phyloP scores from a whole-genome alignment of 257 asterid species.

The Ilex asprella region DNA sequence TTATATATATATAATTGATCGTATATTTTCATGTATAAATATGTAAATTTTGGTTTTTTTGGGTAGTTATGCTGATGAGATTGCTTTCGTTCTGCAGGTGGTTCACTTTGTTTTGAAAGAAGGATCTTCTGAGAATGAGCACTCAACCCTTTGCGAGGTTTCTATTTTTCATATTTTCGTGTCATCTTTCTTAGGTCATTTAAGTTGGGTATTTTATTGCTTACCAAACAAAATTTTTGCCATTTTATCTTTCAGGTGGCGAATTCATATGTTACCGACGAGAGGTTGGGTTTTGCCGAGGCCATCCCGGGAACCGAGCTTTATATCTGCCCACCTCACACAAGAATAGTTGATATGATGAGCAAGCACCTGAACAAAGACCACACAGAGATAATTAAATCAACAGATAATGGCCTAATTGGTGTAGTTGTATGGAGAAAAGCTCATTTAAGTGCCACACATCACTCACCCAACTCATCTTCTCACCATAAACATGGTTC shows the following conservation, averaged over 20 bases:
- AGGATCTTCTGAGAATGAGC: slow-evolving; percentile 39
- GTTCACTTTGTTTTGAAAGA: slow-evolving; percentile 59
- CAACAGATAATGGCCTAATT: slow-evolving; percentile 60
- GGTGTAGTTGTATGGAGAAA: slow-evolving; percentile 98
- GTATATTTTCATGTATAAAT: neutral
- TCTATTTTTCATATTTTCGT: neutral
- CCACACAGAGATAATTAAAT: slow-evolving; percentile 27
- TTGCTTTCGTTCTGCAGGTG: slow-evolving; percentile 46
- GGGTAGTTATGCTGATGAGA: neutral
- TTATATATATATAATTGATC: neutral
- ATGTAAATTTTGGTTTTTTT: neutral
- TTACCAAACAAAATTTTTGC: neutral
- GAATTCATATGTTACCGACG: slow-evolving; percentile 53
- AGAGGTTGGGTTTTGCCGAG: slow-evolving; percentile 84
- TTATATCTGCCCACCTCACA: slow-evolving; percentile 67
- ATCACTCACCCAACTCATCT: slow-evolving; percentile 67
- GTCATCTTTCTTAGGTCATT: neutral
- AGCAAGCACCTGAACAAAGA: slow-evolving; percentile 49
- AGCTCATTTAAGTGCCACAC: slow-evolving; percentile 53
- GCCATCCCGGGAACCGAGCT: slow-evolving; percentile 78
- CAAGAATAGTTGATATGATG: slow-evolving; percentile 47
- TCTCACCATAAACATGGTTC: slow-evolving; percentile 46
- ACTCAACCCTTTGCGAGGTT: slow-evolving; percentile 60
- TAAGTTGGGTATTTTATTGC: neutral
- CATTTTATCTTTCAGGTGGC: slow-evolving; percentile 5